Evolutionary conservation across 2,329 filamentous ascomycete genomes (phyloP).

Genomic region (Immersiporthe knoxdaviesiana): DNA sequence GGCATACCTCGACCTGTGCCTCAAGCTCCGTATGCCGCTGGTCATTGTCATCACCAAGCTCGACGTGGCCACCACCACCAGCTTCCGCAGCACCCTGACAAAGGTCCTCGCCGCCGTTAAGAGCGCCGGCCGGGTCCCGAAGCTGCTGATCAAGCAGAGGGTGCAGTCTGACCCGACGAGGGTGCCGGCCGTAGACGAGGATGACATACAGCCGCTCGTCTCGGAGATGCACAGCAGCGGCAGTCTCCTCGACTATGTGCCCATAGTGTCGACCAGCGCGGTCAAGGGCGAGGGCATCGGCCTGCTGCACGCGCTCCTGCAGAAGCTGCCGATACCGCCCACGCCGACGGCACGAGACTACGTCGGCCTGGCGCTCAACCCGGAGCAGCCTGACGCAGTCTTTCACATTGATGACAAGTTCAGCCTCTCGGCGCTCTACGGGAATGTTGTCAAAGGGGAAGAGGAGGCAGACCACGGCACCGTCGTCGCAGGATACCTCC

Average conservation of each 20-base stretch:
- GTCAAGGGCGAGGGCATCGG: constrained; percentile 83
- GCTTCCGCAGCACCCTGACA: constrained; percentile 70
- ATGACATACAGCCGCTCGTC: constrained; percentile 62
- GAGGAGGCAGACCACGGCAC: constrained; percentile 57
- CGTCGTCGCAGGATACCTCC: constrained; percentile 84
- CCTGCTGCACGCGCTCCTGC: constrained; percentile 79
- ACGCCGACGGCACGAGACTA: constrained; percentile 57
- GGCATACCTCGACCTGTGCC: constrained; percentile 81
- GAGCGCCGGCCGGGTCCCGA: constrained; percentile 71
- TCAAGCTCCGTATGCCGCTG: constrained; percentile 78
- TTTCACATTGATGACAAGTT: constrained; percentile 95
- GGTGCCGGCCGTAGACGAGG: constrained; percentile 59
- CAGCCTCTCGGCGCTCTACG: constrained; percentile 68
- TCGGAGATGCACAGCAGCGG: constrained; percentile 50
- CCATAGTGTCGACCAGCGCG: constrained; percentile 85
- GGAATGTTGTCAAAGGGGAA: constrained; percentile 46
- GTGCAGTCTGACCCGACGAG: constrained; percentile 55
- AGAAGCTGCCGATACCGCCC: constrained; percentile 71
- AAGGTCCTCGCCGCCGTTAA: constrained; percentile 80
- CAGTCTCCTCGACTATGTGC: constrained; percentile 61
- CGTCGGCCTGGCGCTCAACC: constrained; percentile 58
- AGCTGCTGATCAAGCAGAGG: constrained; percentile 67
- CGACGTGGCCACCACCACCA: constrained; percentile 77
- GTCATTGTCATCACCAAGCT: constrained; percentile 88
- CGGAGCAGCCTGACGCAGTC: constrained; percentile 64